These are phyloP conservation scores for Xylaria longipes DNA, from an alignment of 495 filamentous ascomycete species.

Conservation along the genomic window DNA sequence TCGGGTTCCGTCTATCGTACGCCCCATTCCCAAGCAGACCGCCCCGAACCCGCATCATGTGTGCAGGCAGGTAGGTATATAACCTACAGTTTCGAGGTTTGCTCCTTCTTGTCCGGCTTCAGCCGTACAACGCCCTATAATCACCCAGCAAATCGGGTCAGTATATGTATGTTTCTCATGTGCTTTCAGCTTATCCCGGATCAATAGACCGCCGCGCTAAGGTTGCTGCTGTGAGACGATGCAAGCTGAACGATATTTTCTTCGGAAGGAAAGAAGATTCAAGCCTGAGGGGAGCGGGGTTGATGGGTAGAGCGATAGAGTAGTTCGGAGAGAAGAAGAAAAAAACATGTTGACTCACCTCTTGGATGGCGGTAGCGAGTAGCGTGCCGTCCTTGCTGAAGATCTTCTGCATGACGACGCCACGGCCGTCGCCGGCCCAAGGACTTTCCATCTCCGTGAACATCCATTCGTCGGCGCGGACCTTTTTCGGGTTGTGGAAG, in stretches of 20 bases:
- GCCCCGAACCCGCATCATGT: neutral
- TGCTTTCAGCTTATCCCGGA: neutral
- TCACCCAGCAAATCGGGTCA: neutral
- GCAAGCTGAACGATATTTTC: neutral
- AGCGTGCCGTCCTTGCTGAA: conserved; percentile 82
- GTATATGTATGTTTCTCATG: neutral
- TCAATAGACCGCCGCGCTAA: neutral
- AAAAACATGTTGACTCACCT: conserved; percentile 53
- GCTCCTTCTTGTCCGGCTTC: conserved; percentile 43
- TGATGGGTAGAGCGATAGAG: neutral
- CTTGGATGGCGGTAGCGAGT: conserved; percentile 86
- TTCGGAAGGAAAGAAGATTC: neutral
- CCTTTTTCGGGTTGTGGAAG: conserved; percentile 83
- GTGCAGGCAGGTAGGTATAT: neutral
- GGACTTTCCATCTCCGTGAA: conserved; percentile 89
- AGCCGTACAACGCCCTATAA: conserved; percentile 60
- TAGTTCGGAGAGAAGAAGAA: conserved; percentile 29
- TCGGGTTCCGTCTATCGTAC: neutral
- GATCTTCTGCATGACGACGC: conserved; percentile 85
- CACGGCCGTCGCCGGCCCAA: conserved; percentile 92
- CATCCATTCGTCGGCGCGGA: conserved; percentile 93
- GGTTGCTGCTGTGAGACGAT: conserved; percentile 1
- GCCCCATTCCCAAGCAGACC: neutral
- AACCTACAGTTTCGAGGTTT: conserved; percentile 34
- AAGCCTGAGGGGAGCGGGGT: neutral